Evolutionary conservation across 257 asterid genomes (phyloP).

Genomic region (Solanum tacnaense): DNA sequence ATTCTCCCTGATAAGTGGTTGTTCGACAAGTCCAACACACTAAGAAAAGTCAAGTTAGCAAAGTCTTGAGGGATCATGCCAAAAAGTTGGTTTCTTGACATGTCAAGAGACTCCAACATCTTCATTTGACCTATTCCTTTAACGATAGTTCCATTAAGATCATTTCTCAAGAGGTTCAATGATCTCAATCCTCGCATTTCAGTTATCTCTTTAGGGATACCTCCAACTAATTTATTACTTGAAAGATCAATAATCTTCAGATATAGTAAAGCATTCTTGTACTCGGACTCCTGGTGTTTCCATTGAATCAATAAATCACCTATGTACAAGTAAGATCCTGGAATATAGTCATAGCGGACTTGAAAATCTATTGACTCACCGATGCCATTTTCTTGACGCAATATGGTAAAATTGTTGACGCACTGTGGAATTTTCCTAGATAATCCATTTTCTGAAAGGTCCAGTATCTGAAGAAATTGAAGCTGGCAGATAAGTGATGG

Average conservation of each 20-base stretch:
- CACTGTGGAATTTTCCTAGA: not conserved
- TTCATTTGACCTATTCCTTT: constrained; percentile 13
- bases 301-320: not conserved
- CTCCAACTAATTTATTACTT: constrained; percentile 10
- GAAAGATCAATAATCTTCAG: constrained; percentile 27
- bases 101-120: constrained; percentile 17
- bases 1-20: constrained; percentile 18
- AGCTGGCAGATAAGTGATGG: not conserved
- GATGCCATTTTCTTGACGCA: not conserved
- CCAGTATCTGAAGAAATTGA: not conserved
- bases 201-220: constrained; percentile 3
- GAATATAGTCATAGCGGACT: not conserved
- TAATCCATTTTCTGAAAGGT: not conserved
- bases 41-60: not conserved
- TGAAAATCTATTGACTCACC: not conserved
- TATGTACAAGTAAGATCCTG: not conserved
- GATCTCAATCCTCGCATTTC: constrained; percentile 10
- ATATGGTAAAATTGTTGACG: constrained; percentile 7
- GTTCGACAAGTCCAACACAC: constrained; percentile 18
- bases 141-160: constrained; percentile 12
- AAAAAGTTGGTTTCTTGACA: constrained; percentile 20
- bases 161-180: constrained; percentile 19
- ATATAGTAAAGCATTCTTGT: not conserved
- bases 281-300: constrained; percentile 5
- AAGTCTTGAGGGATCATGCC: constrained; percentile 21